Conservation (phyloP, 768 basidiomycete species). For the Hirschioporus abietinus region DNA sequence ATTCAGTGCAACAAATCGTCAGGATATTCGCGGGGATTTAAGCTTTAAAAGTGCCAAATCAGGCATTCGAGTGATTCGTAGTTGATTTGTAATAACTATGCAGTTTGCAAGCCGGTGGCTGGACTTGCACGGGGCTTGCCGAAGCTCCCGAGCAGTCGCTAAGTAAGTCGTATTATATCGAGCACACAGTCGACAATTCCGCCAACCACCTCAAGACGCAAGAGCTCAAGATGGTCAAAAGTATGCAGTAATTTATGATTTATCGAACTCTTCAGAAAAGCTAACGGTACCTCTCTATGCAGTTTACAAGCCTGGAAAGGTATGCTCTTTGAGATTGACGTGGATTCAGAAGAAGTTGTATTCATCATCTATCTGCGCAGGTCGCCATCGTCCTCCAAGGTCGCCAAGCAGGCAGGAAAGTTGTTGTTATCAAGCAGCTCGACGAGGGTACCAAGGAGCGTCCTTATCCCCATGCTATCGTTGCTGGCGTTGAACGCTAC, state of each 20-base stretch:
- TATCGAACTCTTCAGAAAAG: background rate
- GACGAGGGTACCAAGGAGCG: conserved; percentile 97
- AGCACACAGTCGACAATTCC: background rate
- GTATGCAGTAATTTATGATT: conserved; percentile 10
- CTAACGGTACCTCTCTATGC: background rate
- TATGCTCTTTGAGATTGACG: conserved; percentile 21
- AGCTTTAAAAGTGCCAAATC: background rate
- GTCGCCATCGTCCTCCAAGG: conserved; percentile 97
- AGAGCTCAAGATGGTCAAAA: conserved; percentile 24
- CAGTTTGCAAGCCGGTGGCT: background rate
- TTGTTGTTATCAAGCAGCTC: conserved; percentile 95
- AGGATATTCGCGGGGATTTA: no score
- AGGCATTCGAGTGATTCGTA: background rate
- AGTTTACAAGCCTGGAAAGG: conserved; percentile 97
- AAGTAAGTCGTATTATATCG: background rate
- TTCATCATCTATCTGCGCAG: conserved; percentile 30
- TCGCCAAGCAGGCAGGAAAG: conserved; percentile 99
- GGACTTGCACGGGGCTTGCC: background rate
- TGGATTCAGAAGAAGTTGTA: background rate
- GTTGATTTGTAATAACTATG: background rate
- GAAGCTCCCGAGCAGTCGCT: background rate
- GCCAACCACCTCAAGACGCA: background rate
- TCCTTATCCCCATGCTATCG: conserved; percentile 96
- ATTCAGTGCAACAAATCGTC: no score
- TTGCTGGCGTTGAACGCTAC: conserved; percentile 97